A percentile compares a stretch with the other conserved stretches of the same genome.
phyloP scores from a whole-genome alignment of 352 stramenopile species.

The Peronospora destructor region DNA sequence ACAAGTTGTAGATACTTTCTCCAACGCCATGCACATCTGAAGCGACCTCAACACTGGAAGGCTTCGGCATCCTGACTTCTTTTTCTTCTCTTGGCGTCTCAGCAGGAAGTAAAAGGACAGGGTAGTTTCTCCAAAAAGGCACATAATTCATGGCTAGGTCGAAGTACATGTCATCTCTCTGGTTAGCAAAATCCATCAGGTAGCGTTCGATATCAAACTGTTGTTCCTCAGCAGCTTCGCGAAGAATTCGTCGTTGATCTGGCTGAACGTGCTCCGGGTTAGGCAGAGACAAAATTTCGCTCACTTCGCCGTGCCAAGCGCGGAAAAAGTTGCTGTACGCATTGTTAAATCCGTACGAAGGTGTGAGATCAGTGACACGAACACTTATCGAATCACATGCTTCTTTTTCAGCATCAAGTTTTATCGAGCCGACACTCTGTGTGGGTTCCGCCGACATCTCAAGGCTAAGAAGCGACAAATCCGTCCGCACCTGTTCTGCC shows the following conservation, averaged over 20 bases:
- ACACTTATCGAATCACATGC: constrained; percentile 17
- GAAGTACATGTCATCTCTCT: constrained; percentile 91
- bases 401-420: constrained; percentile 10
- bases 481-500: constrained; percentile 11
- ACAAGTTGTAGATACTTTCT: constrained; percentile 21
- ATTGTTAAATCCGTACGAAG: constrained; percentile 92
- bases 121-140: constrained; percentile 83
- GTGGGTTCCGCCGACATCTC: constrained; percentile 21
- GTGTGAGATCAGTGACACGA: constrained; percentile 40
- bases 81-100: constrained; percentile 2
- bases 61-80: constrained; percentile 8
- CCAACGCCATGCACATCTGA: constrained; percentile 19
- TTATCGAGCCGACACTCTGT: constrained; percentile 8
- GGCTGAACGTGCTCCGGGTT: constrained; percentile 80
- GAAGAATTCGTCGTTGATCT: constrained; percentile 60
- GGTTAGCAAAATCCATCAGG: constrained; percentile 89
- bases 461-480: constrained; percentile 48
- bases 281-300: constrained; percentile 90
- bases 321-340: constrained; percentile 90
- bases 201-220: constrained; percentile 96
- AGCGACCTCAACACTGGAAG: constrained; percentile 40
- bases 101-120: constrained; percentile 14
- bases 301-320: constrained; percentile 88
- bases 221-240: constrained; percentile 81
- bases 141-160: constrained; percentile 81